phyloP scores from a whole-genome alignment of 2,329 filamentous ascomycete species.

The Fusarium floridanum region DNA sequence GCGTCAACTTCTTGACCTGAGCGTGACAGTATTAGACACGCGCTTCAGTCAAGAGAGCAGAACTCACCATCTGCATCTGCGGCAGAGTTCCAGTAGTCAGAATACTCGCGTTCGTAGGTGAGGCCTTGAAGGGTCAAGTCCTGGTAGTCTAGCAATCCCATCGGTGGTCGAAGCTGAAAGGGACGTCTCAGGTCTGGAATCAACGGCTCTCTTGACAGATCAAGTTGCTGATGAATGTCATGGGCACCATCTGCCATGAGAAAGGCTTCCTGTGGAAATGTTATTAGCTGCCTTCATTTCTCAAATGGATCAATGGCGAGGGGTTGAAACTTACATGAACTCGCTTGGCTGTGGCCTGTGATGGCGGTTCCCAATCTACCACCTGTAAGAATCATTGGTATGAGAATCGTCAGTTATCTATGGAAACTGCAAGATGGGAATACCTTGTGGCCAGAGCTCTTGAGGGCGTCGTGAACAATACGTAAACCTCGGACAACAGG shows the following conservation, averaged over 20 bases:
- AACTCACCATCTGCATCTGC: constrained; percentile 59
- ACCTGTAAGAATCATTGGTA: constrained; percentile 44
- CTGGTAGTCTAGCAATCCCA: constrained; percentile 50
- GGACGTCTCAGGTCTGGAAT: constrained; percentile 56
- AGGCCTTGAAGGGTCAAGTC: constrained; percentile 66
- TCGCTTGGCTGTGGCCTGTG: constrained; percentile 17
- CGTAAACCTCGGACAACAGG: constrained; percentile 61
- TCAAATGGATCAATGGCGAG: neutral
- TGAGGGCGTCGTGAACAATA: constrained; percentile 5
- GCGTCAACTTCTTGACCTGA: constrained; percentile 66
- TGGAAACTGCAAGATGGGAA: neutral
- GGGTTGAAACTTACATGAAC: constrained; percentile 10
- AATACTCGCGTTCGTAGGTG: constrained; percentile 68
- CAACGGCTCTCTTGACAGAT: constrained; percentile 66
- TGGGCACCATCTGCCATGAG: constrained; percentile 50
- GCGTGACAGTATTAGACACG: neutral
- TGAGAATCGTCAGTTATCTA: too few relatives aligned
- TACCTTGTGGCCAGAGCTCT: constrained; percentile 57
- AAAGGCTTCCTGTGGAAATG: constrained; percentile 48
- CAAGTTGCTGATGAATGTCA: constrained; percentile 61
- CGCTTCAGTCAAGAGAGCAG: neutral
- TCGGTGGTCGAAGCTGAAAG: constrained; percentile 47
- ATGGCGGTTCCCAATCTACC: constrained; percentile 30
- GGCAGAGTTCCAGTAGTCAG: constrained; percentile 74
- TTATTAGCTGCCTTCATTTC: neutral